A percentile compares a stretch with the other conserved stretches of the same genome.
Evolutionary conservation across 1,139 yeast species (phyloP).

Genomic region (Oligophagozyma castellii): DNA sequence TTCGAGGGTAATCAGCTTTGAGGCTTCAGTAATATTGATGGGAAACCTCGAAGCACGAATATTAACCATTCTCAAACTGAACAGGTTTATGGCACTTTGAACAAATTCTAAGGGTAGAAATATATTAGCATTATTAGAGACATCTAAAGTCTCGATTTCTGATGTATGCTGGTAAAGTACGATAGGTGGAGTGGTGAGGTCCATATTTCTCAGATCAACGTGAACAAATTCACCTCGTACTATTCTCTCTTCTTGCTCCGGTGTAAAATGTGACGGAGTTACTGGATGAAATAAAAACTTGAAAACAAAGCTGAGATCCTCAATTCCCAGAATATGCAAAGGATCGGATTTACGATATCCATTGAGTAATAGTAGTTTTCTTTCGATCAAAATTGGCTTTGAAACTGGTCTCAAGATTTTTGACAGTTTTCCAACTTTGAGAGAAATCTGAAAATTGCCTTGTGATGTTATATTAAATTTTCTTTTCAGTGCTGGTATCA

Average conservation of each 20-base stretch:
- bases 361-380: constrained; percentile 55
- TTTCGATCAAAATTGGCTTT: constrained; percentile 66
- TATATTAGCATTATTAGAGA: constrained; percentile 78
- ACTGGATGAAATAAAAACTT: constrained; percentile 71
- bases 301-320: constrained; percentile 75
- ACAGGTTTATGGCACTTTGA: constrained; percentile 64
- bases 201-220: constrained; percentile 62
- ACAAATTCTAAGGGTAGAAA: constrained; percentile 75
- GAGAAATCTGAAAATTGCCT: constrained; percentile 67
- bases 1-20: constrained; percentile 54
- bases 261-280: constrained; percentile 52
- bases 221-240: constrained; percentile 52
- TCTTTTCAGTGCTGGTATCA: constrained; percentile 52
- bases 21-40: constrained; percentile 53
- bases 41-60: constrained; percentile 73
- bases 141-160: constrained; percentile 71
- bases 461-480: constrained; percentile 54
- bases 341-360: constrained; percentile 74
- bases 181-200: constrained; percentile 74
- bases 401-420: constrained; percentile 63
- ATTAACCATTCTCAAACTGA: constrained; percentile 51
- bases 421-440: constrained; percentile 66
- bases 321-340: constrained; percentile 68
- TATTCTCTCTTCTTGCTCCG: constrained; percentile 50
- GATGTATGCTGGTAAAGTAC: constrained; percentile 69